Conservation (phyloP, 805 yeast species). For the Nematodospora valgi region DNA sequence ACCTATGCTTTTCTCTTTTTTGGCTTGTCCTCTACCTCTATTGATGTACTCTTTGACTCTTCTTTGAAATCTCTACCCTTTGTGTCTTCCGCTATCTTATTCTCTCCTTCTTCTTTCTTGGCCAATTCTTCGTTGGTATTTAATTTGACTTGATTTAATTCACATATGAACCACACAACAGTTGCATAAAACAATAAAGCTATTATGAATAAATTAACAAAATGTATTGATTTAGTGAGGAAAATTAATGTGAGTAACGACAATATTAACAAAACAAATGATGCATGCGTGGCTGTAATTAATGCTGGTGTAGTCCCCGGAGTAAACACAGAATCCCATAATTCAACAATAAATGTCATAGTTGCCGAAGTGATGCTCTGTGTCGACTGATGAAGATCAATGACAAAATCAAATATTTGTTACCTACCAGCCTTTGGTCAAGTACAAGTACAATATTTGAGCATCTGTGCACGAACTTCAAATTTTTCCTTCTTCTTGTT, state of each 20-base stretch:
- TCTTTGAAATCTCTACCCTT: background rate
- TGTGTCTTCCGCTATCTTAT: conserved; percentile 1
- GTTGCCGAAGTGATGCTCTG: no score
- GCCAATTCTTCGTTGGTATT: conserved; percentile 41
- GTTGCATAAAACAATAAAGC: conserved; percentile 70
- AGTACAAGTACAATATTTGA: background rate
- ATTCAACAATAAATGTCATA: conserved; percentile 48
- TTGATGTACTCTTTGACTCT: no score
- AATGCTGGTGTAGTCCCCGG: conserved; percentile 94
- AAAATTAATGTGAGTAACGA: conserved; percentile 58
- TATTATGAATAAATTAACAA: conserved; percentile 50
- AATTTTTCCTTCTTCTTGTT: conserved; percentile 5
- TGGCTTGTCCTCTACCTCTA: no score
- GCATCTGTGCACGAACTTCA: background rate
- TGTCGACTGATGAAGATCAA: conserved; percentile 1
- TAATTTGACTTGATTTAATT: conserved; percentile 50
- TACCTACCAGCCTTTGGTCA: conserved; percentile 1
- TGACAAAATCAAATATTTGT: background rate
- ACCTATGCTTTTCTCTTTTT: conserved; percentile 18
- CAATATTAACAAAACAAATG: conserved; percentile 63
- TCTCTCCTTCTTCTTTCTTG: conserved; percentile 18
- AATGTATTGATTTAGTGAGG: conserved; percentile 66
- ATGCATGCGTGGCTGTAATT: conserved; percentile 81
- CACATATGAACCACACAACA: conserved; percentile 84
- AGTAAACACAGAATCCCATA: conserved; percentile 88